Evolutionary conservation across 2,329 filamentous ascomycete genomes (phyloP).

Genomic region (Venturiaceae sp.): DNA sequence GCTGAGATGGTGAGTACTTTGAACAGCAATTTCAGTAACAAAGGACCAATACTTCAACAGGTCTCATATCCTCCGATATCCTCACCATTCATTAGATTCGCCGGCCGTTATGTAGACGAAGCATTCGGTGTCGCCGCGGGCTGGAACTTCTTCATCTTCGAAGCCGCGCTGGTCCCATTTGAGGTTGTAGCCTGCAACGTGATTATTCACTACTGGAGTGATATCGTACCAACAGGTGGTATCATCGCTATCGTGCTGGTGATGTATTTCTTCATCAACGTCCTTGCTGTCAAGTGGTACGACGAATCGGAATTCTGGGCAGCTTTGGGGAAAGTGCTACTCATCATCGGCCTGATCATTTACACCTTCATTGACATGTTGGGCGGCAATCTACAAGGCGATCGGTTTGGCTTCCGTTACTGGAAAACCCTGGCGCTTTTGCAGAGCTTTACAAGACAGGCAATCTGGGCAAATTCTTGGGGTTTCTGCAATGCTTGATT

Average conservation of each 20-base stretch:
- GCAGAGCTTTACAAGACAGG: constrained; percentile 56
- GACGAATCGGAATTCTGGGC: constrained; percentile 55
- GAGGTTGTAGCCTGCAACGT: constrained; percentile 46
- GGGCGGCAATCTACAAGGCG: constrained; percentile 65
- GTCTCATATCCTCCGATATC: constrained; percentile 62
- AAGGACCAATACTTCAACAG: not conserved
- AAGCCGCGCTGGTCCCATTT: constrained; percentile 58
- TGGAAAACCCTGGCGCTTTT: constrained; percentile 64
- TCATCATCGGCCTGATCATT: constrained; percentile 60
- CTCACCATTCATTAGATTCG: constrained; percentile 69
- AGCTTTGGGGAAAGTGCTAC: constrained; percentile 60
- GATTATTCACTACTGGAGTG: constrained; percentile 36
- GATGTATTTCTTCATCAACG: constrained; percentile 37
- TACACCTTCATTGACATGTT: constrained; percentile 81
- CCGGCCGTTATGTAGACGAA: constrained; percentile 65
- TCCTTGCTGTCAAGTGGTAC: constrained; percentile 35
- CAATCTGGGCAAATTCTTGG: constrained; percentile 60
- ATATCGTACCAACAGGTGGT: constrained; percentile 47
- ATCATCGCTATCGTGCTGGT: constrained; percentile 52
- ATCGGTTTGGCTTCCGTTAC: constrained; percentile 64
- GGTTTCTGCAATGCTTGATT: constrained; percentile 67
- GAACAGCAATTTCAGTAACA: too few relatives aligned
- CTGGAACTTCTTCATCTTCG: constrained; percentile 66
- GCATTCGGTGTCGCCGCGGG: constrained; percentile 64
- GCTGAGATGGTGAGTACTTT: constrained; percentile 60